Evolutionary conservation across 441 rosid genomes (phyloP).

Genomic region (Dalechampia spathulata): DNA sequence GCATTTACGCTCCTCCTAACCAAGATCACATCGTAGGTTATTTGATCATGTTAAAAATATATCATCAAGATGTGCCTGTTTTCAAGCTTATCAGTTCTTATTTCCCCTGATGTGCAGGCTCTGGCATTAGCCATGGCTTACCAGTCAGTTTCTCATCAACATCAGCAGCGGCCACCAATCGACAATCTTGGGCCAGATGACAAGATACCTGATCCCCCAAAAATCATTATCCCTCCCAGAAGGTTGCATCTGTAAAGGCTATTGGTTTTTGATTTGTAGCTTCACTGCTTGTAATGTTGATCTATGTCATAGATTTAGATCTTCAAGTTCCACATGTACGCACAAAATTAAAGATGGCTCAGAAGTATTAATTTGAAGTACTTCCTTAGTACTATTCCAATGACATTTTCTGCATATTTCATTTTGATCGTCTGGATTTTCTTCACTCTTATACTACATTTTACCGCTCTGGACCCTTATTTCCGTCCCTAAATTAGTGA

Average conservation of each 20-base stretch:
- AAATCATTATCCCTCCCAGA: slow-evolving; percentile 37
- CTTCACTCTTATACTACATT: too few species aligned
- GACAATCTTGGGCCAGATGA: slow-evolving; percentile 57
- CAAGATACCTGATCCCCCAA: slow-evolving; percentile 37
- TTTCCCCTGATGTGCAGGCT: slow-evolving; percentile 36
- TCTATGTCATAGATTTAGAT: too few species aligned
- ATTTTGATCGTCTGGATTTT: too few species aligned
- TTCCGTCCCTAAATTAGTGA: too few species aligned
- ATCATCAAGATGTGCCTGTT: background rate
- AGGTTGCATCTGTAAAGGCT: slow-evolving; percentile 23
- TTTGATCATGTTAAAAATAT: background rate
- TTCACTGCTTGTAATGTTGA: too few species aligned
- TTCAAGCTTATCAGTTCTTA: background rate
- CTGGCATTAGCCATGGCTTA: slow-evolving; percentile 90
- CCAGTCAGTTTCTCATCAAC: slow-evolving; percentile 68
- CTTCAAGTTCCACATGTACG: too few species aligned
- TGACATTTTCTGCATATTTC: too few species aligned
- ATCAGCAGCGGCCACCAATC: slow-evolving; percentile 71
- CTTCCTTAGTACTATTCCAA: too few species aligned
- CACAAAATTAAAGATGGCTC: too few species aligned
- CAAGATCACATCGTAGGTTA: slow-evolving; percentile 71
- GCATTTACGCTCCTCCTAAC: slow-evolving; percentile 76
- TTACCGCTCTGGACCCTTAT: too few species aligned
- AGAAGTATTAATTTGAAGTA: too few species aligned
- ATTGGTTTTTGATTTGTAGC: background rate